phyloP scores from a whole-genome alignment of 2,329 filamentous ascomycete genomes.

The Pyrenophora seminiperda region DNA sequence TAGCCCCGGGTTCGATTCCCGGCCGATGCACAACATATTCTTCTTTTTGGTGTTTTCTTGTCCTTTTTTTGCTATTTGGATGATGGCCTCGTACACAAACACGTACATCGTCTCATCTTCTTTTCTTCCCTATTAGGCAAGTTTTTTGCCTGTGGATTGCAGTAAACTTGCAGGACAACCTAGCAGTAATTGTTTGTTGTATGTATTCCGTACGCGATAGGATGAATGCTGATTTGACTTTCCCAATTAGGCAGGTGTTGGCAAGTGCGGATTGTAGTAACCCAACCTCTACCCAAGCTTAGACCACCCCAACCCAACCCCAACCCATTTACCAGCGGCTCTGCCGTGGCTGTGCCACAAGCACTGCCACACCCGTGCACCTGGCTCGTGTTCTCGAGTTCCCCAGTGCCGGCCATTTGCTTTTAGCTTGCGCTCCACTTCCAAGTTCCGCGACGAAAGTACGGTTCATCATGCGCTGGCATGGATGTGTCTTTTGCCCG shows the following conservation, averaged over 20 bases:
- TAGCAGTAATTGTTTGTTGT: no score
- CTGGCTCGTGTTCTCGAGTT: constrained; percentile 22
- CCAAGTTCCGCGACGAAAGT: constrained; percentile 8
- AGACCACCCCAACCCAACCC: no score
- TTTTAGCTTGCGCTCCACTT: constrained; percentile 22
- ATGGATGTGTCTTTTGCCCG: neutral
- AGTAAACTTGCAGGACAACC: no score
- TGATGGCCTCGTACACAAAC: neutral
- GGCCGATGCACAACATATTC: constrained; percentile 24
- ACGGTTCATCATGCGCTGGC: constrained; percentile 18
- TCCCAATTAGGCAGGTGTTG: no score
- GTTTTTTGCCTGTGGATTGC: no score
- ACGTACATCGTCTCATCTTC: no score
- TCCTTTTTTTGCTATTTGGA: neutral
- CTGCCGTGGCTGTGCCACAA: constrained; percentile 2
- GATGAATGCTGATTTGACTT: no score
- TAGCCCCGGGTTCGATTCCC: constrained; percentile 37
- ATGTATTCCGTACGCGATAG: no score
- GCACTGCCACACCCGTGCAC: constrained; percentile 28
- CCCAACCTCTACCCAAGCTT: neutral
- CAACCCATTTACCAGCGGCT: neutral
- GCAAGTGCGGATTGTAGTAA: neutral
- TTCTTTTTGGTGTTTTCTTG: constrained; percentile 1
- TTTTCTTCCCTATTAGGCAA: no score
- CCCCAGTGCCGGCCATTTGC: constrained; percentile 30